Conservation (phyloP, 2,329 filamentous ascomycete genomes). For the Phialophora expanda region DNA sequence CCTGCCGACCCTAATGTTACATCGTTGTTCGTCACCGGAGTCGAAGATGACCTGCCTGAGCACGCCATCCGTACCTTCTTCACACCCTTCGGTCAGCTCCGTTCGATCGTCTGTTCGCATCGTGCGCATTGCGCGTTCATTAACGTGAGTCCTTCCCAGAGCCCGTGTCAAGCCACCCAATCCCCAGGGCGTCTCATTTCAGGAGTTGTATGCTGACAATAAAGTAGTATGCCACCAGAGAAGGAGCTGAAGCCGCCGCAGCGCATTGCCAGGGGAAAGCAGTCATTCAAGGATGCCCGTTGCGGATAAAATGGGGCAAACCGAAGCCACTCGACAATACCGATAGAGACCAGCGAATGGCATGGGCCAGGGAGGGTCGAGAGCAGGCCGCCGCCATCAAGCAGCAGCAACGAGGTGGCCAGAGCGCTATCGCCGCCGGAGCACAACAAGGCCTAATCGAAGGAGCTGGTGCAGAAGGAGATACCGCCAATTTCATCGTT, state of each 20-base stretch:
- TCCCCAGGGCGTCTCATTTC: background rate
- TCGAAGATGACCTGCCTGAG: slow-evolving; percentile 95
- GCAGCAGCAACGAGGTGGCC: slow-evolving; percentile 43
- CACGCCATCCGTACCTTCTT: slow-evolving; percentile 91
- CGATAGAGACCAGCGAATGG: slow-evolving; percentile 80
- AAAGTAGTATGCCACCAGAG: slow-evolving; percentile 72
- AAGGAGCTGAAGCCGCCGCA: slow-evolving; percentile 84
- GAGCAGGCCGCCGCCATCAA: slow-evolving; percentile 59
- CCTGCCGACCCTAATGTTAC: slow-evolving; percentile 85
- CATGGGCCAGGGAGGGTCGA: slow-evolving; percentile 79
- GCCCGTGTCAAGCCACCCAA: background rate
- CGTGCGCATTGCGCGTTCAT: slow-evolving; percentile 97
- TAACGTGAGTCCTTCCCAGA: slow-evolving; percentile 57
- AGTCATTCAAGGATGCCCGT: slow-evolving; percentile 85
- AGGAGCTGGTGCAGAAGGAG: slow-evolving; percentile 45
- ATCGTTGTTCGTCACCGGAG: slow-evolving; percentile 90
- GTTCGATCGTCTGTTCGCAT: slow-evolving; percentile 93
- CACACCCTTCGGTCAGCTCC: slow-evolving; percentile 83
- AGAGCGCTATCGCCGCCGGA: slow-evolving; percentile 38
- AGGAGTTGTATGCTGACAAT: background rate
- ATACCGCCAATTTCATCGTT: slow-evolving; percentile 55
- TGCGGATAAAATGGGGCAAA: slow-evolving; percentile 89
- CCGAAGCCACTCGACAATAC: slow-evolving; percentile 91
- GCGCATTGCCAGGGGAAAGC: slow-evolving; percentile 84
- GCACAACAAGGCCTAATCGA: slow-evolving; percentile 49